Evolutionary conservation across 2,329 filamentous ascomycete genomes (phyloP).

Genomic region (Colletotrichum lentis): DNA sequence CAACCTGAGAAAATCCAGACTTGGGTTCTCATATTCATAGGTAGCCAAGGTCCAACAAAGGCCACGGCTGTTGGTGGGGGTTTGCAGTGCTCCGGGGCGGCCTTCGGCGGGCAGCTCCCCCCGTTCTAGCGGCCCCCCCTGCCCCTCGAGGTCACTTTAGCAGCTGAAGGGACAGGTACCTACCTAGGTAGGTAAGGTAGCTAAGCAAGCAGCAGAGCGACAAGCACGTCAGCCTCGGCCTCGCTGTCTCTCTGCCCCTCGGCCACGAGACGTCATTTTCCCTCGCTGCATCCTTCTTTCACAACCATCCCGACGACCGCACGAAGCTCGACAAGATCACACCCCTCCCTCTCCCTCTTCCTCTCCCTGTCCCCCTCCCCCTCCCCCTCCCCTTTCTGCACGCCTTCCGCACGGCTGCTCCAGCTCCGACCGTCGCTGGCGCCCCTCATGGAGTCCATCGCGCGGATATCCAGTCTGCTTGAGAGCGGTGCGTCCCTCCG

Average conservation of each 20-base stretch:
- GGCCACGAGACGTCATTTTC: slow-evolving; percentile 40
- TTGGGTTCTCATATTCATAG: too few species aligned
- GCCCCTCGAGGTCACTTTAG: background rate
- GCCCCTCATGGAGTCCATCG: slow-evolving; percentile 87
- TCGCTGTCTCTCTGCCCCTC: slow-evolving; percentile 13
- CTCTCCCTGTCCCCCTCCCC: too few species aligned
- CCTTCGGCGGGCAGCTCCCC: background rate
- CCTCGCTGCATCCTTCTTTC: slow-evolving; percentile 22
- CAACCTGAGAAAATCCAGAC: too few species aligned
- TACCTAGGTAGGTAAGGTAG: background rate
- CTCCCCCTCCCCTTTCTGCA: background rate
- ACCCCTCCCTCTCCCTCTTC: background rate
- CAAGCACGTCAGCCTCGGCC: slow-evolving; percentile 16
- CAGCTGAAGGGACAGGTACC: slow-evolving; percentile 1
- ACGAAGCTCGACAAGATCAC: background rate
- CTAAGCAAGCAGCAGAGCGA: background rate
- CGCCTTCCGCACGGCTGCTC: background rate
- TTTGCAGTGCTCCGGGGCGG: too few species aligned
- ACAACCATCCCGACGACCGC: background rate
- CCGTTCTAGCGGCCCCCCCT: background rate
- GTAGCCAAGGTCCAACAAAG: too few species aligned
- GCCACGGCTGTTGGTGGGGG: too few species aligned
- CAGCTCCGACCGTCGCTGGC: slow-evolving; percentile 1
- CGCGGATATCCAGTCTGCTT: slow-evolving; percentile 90
- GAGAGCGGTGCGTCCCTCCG: slow-evolving; percentile 78